A percentile compares a stretch with the other conserved stretches of the same genome.
phyloP scores from a whole-genome alignment of 352 stramenopile species.

The Salisapilia sapeloensis region DNA sequence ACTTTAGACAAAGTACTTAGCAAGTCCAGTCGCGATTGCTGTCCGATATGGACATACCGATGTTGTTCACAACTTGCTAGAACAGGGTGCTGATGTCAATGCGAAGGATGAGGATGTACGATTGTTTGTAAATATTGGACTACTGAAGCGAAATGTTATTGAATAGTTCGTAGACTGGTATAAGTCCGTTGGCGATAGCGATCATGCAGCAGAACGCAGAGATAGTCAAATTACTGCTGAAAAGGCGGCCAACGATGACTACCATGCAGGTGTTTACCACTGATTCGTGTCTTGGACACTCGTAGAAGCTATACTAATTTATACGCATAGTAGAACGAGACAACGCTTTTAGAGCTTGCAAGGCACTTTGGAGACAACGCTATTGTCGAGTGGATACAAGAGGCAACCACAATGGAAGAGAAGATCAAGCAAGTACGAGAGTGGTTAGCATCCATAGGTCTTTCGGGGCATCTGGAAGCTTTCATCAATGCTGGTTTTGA shows the following conservation, averaged over 20 bases:
- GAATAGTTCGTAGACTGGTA: conserved; percentile 15
- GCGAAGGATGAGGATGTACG: conserved; percentile 14
- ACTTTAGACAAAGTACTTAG: conserved; percentile 31
- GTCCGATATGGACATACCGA: conserved; percentile 31
- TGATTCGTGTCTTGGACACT: neutral
- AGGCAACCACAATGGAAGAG: conserved; percentile 5
- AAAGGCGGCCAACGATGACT: conserved; percentile 14
- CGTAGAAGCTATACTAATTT: neutral
- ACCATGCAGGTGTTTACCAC: conserved; percentile 21
- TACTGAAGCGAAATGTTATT: neutral
- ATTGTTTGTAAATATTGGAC: neutral
- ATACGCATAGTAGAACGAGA: conserved; percentile 14
- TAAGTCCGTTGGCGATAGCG: conserved; percentile 43
- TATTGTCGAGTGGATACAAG: conserved; percentile 10
- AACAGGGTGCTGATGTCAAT: conserved; percentile 5
- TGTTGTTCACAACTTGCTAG: conserved; percentile 33
- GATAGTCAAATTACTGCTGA: conserved; percentile 30
- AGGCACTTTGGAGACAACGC: conserved; percentile 14
- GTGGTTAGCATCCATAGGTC: conserved; percentile 55
- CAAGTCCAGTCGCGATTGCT: conserved; percentile 51
- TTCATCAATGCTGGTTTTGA: conserved; percentile 47
- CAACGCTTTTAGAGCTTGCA: conserved; percentile 37
- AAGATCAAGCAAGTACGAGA: conserved; percentile 14
- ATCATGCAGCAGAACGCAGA: conserved; percentile 20
- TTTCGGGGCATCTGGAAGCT: conserved; percentile 32